phyloP scores from a whole-genome alignment of 2,329 filamentous ascomycete species.

The Leptodontidium sp. region DNA sequence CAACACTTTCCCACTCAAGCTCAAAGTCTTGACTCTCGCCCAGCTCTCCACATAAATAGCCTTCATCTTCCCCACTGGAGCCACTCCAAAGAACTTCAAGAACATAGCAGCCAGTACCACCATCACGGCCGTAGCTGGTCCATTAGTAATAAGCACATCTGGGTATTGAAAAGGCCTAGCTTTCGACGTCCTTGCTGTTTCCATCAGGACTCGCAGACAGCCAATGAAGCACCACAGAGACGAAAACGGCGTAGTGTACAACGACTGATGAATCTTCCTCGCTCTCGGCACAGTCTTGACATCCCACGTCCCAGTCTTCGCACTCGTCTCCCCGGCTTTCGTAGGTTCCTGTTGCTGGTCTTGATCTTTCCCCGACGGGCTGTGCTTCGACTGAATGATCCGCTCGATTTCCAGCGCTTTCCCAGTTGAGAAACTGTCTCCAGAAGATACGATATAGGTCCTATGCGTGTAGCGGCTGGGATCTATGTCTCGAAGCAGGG shows the following conservation, averaged over 20 bases:
- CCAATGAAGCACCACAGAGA: conserved; percentile 70
- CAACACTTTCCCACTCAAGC: conserved; percentile 83
- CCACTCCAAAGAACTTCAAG: conserved; percentile 57
- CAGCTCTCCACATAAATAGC: conserved; percentile 92
- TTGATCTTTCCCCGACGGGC: background rate
- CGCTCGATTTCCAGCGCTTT: conserved; percentile 71
- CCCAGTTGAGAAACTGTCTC: conserved; percentile 74
- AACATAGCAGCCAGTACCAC: conserved; percentile 66
- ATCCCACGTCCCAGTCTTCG: conserved; percentile 42
- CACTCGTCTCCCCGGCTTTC: conserved; percentile 31
- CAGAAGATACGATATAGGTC: conserved; percentile 79
- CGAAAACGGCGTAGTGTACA: conserved; percentile 75
- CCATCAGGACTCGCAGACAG: conserved; percentile 64
- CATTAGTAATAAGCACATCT: conserved; percentile 84
- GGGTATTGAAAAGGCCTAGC: conserved; percentile 60
- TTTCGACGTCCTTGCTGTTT: conserved; percentile 39
- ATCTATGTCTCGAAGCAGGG: conserved; percentile 73
- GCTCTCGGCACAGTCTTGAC: conserved; percentile 78
- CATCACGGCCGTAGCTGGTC: conserved; percentile 86
- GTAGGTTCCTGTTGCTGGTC: conserved; percentile 19
- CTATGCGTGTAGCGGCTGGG: conserved; percentile 66
- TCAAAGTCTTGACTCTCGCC: conserved; percentile 83
- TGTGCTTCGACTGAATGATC: conserved; percentile 41
- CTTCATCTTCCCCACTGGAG: conserved; percentile 67
- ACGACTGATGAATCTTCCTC: conserved; percentile 81